These are phyloP conservation scores for Clonostachys chloroleuca DNA, from an alignment of 2,329 filamentous ascomycete species.

Conservation along the genomic window DNA sequence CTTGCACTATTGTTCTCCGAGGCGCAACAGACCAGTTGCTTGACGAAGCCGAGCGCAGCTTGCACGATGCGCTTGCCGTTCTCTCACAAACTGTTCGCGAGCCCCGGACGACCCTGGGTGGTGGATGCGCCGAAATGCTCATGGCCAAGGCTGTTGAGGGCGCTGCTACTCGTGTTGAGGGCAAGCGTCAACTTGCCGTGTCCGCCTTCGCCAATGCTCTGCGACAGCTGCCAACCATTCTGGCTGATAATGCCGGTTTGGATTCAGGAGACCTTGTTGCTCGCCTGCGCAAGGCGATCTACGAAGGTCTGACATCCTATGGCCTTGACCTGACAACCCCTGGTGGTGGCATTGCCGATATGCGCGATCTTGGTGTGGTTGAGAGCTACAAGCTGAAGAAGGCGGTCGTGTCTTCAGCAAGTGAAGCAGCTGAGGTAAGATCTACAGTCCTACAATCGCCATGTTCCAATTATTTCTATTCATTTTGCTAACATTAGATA, in stretches of 20 bases:
- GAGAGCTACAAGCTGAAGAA: slow-evolving; percentile 99
- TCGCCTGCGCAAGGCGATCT: slow-evolving; percentile 86
- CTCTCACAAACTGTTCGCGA: slow-evolving; percentile 95
- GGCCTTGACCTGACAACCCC: slow-evolving; percentile 86
- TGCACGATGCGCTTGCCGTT: slow-evolving; percentile 94
- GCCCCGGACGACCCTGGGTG: slow-evolving; percentile 88
- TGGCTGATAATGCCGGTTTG: slow-evolving; percentile 95
- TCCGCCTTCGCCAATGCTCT: slow-evolving; percentile 85
- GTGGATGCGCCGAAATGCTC: slow-evolving; percentile 96
- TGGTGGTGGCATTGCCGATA: slow-evolving; percentile 89
- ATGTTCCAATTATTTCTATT: not conserved
- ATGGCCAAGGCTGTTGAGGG: slow-evolving; percentile 98
- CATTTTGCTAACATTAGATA: not conserved
- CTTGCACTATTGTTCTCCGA: slow-evolving; percentile 93
- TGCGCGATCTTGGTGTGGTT: slow-evolving; percentile 91
- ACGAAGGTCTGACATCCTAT: slow-evolving; percentile 89
- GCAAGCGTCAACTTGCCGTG: slow-evolving; percentile 94
- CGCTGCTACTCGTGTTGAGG: slow-evolving; percentile 87
- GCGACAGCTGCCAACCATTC: slow-evolving; percentile 89
- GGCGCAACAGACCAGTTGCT: slow-evolving; percentile 95
- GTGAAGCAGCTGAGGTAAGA: slow-evolving; percentile 90
- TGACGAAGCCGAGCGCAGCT: slow-evolving; percentile 91
- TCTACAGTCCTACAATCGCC: not conserved
- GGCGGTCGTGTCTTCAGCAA: slow-evolving; percentile 94
- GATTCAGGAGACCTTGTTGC: slow-evolving; percentile 94